Evolutionary conservation across 2,329 filamentous ascomycete species (phyloP).

Genomic region (Lojkania enalia): DNA sequence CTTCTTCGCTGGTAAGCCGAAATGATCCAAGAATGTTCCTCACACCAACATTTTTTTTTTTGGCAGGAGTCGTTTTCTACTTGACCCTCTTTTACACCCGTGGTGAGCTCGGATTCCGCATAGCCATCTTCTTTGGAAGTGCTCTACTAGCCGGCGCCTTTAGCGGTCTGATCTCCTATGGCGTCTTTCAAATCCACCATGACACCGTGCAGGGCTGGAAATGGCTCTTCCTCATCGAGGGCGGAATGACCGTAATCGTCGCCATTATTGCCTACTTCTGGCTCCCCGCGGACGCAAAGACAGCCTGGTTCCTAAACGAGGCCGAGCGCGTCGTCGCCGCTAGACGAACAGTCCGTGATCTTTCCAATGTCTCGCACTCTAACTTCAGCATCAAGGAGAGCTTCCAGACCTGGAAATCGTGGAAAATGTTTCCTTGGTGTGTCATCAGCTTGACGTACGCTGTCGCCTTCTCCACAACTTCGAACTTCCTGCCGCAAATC

Average conservation of each 20-base stretch:
- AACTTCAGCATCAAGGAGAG: slow-evolving; percentile 47
- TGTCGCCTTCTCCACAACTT: slow-evolving; percentile 51
- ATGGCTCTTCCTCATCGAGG: slow-evolving; percentile 50
- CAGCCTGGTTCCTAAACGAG: slow-evolving; percentile 46
- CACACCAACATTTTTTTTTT: no score
- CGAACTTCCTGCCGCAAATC: slow-evolving; percentile 55
- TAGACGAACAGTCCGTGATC: slow-evolving; percentile 52
- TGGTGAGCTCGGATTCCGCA: slow-evolving; percentile 49
- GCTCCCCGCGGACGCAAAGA: slow-evolving; percentile 37
- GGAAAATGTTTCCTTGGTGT: slow-evolving; percentile 51
- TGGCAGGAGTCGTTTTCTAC: slow-evolving; percentile 60
- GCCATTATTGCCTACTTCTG: slow-evolving; percentile 37
- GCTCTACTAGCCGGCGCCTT: slow-evolving; percentile 48
- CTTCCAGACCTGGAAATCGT: slow-evolving; percentile 49
- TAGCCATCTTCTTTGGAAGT: slow-evolving; percentile 51
- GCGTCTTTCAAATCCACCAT: slow-evolving; percentile 54
- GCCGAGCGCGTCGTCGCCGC: slow-evolving; percentile 47
- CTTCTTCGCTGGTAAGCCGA: slow-evolving; percentile 60
- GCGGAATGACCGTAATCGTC: slow-evolving; percentile 39
- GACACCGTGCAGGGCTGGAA: slow-evolving; percentile 52
- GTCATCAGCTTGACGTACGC: slow-evolving; percentile 54
- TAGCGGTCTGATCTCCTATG: slow-evolving; percentile 47
- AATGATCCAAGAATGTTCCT: no score
- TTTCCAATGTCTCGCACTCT: slow-evolving; percentile 44
- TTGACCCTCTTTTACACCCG: slow-evolving; percentile 54